Base-by-base conservation (phyloP, 352 stramenopile genomes). In the Pythium sp. region DNA sequence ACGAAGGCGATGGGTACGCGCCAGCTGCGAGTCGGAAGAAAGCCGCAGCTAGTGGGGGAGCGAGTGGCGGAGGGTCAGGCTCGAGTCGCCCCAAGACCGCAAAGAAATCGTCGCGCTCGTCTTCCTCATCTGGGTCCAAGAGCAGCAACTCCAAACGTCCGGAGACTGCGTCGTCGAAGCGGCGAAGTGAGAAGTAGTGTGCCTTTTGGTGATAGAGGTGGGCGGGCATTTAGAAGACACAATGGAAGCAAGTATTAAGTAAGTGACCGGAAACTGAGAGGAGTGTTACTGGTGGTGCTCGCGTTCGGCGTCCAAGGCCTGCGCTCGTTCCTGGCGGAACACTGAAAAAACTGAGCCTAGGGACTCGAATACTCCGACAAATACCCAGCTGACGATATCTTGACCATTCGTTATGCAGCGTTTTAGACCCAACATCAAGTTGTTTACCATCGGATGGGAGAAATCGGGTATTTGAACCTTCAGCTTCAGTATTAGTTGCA, bases 1-100 rank as follows among this genome's bases (percentile, higher is more conserved):
- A 92, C 0, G 84, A 94, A 68, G 81, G 83, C 6, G 84, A 93
- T 53, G 87, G 87, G 14, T 93, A 93, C 62, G 87, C 87, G 18
- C 82, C 85, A 20, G 87, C 86, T 15, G 71, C 81, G 15, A 79
- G 69, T 47, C 72, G 82, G 2, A 89, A 82, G 72, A 90, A 86
- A 56, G 36, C 58, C 15, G 26, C 22, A 18, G 49, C 57, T 6
- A 14, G 26, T 3, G 56, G 11, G 6, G 12, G 30, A 26, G 28
- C 2, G 30, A 5, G 22, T 61, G n/a, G 22, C 11, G 63, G 32
- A 57, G 64, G 11, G 66, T 70, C 30, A 38, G 64, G 11, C 69
- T 70, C 30, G 56, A 74, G 70, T 57, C 77, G 81, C 11, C 81
- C 80, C 1, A 88, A 87, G 46, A 90, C 84, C 0, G 80, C 81